Base-by-base conservation (phyloP, 2,329 filamentous ascomycete species). In the Pseudopyrenochaeta lycopersici region DNA sequence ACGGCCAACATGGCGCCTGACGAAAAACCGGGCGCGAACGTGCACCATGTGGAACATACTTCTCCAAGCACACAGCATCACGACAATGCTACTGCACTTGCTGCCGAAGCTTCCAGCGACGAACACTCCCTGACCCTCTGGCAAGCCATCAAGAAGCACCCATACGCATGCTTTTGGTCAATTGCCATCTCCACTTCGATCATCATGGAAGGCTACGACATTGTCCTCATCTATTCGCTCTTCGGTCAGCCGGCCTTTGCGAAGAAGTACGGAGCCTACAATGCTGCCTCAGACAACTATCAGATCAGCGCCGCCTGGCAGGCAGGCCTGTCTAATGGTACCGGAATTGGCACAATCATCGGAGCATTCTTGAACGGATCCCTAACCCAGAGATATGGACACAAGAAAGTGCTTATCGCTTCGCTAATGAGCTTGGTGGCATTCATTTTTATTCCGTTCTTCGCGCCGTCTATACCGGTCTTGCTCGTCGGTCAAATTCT, bases 181-280 rank as follows among this genome's bases (percentile, higher is more conserved):
- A 69, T 95, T 30, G 79, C 95, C 50, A 90, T 96, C 72, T 93
- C 90, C 5, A 92, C 89, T 0, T 91, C 88, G 72, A 92, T 96
- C 70, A 85, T 86, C 63, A 96, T 96, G 92, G 91, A 96, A 75
- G 91, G 90, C 9, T 95, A 92, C 77, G 91, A 96, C 71, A 82
- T 94, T 56, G 87, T 84, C 63, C 79, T 95, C 48, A 86, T 94
- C 71, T 89, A 87, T 77, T 91, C 90, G 73, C 91, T 94, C 69
- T 92, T 84, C 54, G 78, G 68, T 4, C 75, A 75, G 32, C 71
- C 72, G 29, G 60, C 73, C 14, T 79, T 81, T 69, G 70, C 77
- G 38, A 45, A 63, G 40, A 68, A 72, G 46, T 80, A 74, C 51
- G 76, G 78, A 45, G 58, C 72, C 36, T 39, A 63, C 23, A 15